Conservation (phyloP, 129 eudicot genomes). For the Centaurea solstitialis region DNA sequence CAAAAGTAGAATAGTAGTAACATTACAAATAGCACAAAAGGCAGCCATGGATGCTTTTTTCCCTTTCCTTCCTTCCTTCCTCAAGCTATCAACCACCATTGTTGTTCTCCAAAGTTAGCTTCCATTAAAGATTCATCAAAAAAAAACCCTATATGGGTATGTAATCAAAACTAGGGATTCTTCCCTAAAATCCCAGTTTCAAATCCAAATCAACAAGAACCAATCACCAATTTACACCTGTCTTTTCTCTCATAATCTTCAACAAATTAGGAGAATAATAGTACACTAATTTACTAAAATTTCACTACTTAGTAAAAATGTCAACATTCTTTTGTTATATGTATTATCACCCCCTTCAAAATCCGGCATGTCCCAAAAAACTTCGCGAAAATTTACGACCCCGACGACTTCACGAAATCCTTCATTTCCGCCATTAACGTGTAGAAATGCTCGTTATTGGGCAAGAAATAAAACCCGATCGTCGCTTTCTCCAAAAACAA, state of each 20-base stretch:
- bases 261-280: conserved; percentile 11
- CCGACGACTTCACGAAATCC: conserved; percentile 39
- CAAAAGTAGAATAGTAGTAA: conserved; percentile 8
- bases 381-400: background rate
- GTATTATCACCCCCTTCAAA: background rate
- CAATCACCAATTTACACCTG: conserved; percentile 21
- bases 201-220: conserved; percentile 21
- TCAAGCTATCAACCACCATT: conserved; percentile 5
- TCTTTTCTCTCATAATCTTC: conserved; percentile 6
- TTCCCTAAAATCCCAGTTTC: conserved; percentile 21
- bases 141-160: conserved; percentile 14
- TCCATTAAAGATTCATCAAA: conserved; percentile 34
- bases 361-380: background rate
- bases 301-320: conserved; percentile 27
- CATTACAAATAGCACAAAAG: conserved; percentile 6
- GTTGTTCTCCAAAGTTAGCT: conserved; percentile 36
- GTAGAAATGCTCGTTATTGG: conserved; percentile 59
- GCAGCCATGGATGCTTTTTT: background rate
- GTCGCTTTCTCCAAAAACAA: conserved; percentile 57
- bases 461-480: conserved; percentile 78
- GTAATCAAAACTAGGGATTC: conserved; percentile 10
- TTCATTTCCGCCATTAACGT: conserved; percentile 63
- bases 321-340: conserved; percentile 40
- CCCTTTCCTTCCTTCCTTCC: background rate
- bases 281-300: background rate